These are phyloP conservation scores for Globisporangium solare DNA, from an alignment of 352 stramenopile genomes.

Conservation along the genomic window DNA sequence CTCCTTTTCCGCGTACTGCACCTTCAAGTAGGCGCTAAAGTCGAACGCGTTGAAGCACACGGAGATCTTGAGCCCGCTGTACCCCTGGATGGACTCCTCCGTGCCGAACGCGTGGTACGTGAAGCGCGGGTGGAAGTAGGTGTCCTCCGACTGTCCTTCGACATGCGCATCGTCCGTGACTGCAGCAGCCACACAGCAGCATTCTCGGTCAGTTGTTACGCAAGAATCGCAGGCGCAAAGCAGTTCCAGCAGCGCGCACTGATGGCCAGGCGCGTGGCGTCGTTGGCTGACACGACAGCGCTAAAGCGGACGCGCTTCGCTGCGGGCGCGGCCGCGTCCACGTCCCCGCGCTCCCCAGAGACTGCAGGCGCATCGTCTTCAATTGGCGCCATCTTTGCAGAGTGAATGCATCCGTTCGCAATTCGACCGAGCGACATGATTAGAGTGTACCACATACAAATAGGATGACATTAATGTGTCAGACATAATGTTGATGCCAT, in stretches of 20 bases:
- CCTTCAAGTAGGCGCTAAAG: slow-evolving; percentile 52
- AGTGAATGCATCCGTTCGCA: no score
- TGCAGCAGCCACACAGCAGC: slow-evolving; percentile 14
- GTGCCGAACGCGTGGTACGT: slow-evolving; percentile 82
- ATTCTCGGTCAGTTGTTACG: not conserved
- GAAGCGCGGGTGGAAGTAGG: slow-evolving; percentile 63
- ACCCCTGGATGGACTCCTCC: slow-evolving; percentile 65
- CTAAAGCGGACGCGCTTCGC: slow-evolving; percentile 71
- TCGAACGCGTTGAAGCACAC: slow-evolving; percentile 62
- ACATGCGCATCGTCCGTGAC: slow-evolving; percentile 34
- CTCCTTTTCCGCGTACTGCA: slow-evolving; percentile 51
- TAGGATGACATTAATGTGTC: slow-evolving; percentile 17
- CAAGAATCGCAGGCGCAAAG: no score
- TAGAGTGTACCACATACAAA: slow-evolving; percentile 1
- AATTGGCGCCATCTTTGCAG: slow-evolving; percentile 28
- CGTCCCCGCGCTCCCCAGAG: not conserved
- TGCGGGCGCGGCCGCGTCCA: slow-evolving; percentile 10
- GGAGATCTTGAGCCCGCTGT: slow-evolving; percentile 46
- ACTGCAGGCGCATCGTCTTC: slow-evolving; percentile 6
- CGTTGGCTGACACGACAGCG: slow-evolving; percentile 34
- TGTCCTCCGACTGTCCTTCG: slow-evolving; percentile 31
- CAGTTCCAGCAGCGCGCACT: slow-evolving; percentile 17
- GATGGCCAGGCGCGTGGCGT: slow-evolving; percentile 52
- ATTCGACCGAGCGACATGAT: not conserved
- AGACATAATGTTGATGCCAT: not conserved